Evolutionary conservation across 2,329 filamentous ascomycete species (phyloP), one percentile per base, ranked within the genome.

Genomic region (Penicillium sclerotiorum): DNA sequence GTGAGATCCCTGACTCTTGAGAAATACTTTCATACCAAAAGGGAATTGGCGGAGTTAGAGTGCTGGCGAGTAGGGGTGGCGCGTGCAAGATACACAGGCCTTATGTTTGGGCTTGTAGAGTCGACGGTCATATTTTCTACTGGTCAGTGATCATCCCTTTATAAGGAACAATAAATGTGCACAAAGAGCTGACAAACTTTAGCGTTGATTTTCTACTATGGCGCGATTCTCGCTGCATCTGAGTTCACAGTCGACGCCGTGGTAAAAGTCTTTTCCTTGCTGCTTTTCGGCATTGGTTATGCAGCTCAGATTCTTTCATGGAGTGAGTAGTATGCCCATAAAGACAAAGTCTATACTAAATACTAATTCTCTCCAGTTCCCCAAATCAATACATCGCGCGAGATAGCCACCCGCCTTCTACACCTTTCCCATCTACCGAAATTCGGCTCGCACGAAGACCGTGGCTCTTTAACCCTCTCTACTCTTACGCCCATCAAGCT

Each of bases 201-300:
- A 64, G 89, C 90, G 0, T 73, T 95, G 3, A 81, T 95, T 8
- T 94, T 96, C 66, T 96, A 87, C 73, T 95, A 93, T 64, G 90
- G 88, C 2, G 83, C 85, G 0, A 72, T 80, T 1, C 76, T 95
- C 9, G 78, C 89, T 5, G 76, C 78, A 0, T 68, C 71, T 8
- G 70, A 80, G 32, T 70, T 74, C 57, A 77, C 75, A 0, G 80
- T 87, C 0, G 76, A 80, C 1, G 73, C 79, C 1, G 80, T 94
- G 15, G 73, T 95, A 22, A 83, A 87, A 52, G 88, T 94, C 0
- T 85, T 94, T 60, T 88, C 91, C 27, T 79, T 96, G 45, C 79
- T 97, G 1, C 80, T 96, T n/a, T 89, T 96, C 65, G 87, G 88
- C 53, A 83, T 95, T 48, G 84, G 86, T 9, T 89, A 87, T 9